A percentile compares a stretch with the other conserved stretches of the same genome.
These are phyloP conservation scores for Xylariaceae sp. DNA, from an alignment of 2,329 filamentous ascomycete species.

Conservation along the genomic window DNA sequence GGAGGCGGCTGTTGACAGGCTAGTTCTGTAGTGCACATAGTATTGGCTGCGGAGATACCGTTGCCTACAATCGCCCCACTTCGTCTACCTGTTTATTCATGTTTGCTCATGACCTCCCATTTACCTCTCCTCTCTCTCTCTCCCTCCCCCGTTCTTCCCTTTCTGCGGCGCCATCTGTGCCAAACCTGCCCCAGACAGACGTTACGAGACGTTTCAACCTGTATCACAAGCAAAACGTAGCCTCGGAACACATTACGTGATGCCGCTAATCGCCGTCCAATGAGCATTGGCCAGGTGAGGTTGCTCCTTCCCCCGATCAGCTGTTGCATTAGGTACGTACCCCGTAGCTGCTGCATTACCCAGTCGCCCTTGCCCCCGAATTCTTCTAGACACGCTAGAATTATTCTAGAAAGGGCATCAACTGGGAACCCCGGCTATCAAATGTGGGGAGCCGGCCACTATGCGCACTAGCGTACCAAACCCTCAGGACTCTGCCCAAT, in stretches of 20 bases:
- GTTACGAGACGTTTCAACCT: neutral
- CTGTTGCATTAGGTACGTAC: neutral
- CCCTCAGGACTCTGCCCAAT: neutral
- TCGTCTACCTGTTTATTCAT: neutral
- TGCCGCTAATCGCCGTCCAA: neutral
- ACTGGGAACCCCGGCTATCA: neutral
- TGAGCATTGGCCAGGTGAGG: neutral
- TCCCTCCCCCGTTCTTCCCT: neutral
- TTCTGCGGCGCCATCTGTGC: neutral
- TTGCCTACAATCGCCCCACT: neutral
- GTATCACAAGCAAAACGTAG: neutral
- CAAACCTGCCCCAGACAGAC: neutral
- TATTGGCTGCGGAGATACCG: neutral
- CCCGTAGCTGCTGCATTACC: neutral
- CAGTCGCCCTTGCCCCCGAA: neutral
- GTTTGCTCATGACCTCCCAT: neutral
- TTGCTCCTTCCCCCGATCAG: neutral
- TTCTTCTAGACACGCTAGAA: neutral
- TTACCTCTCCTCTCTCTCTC: neutral
- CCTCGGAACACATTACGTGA: neutral
- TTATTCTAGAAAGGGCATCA: neutral
- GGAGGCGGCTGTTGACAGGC: neutral
- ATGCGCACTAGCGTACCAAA: neutral
- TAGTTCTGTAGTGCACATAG: neutral
- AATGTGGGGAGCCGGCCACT: neutral